Evolutionary conservation across 2,329 filamentous ascomycete species (phyloP).

Genomic region (Nothopassalora personata): DNA sequence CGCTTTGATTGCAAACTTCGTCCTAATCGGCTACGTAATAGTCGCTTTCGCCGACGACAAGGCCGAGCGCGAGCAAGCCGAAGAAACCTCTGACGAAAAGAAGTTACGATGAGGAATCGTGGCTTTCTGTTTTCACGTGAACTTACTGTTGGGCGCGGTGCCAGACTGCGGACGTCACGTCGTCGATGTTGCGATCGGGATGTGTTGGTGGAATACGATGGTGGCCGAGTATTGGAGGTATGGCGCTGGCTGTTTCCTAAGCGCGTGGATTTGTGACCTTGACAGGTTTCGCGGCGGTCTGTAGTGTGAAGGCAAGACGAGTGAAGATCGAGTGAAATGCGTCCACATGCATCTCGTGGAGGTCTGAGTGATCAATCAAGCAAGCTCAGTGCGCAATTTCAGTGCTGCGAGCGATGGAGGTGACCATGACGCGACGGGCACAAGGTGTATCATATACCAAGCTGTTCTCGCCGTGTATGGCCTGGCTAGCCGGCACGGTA

Average conservation of each 20-base stretch:
- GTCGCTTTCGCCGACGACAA: conserved; percentile 87
- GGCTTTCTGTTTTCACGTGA: background rate
- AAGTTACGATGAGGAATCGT: conserved; percentile 1
- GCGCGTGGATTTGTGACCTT: too few relatives aligned
- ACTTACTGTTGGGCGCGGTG: background rate
- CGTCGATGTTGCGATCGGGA: too few relatives aligned
- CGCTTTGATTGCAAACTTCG: conserved; percentile 84
- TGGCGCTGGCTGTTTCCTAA: too few relatives aligned
- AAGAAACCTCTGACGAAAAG: conserved; percentile 44
- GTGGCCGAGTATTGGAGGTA: too few relatives aligned
- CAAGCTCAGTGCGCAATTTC: background rate
- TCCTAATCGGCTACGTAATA: conserved; percentile 83
- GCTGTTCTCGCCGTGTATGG: background rate
- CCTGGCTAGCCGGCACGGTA: background rate
- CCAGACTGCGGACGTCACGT: background rate
- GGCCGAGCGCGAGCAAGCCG: conserved; percentile 38
- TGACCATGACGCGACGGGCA: background rate
- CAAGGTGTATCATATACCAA: conserved; percentile 3
- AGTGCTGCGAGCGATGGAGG: background rate
- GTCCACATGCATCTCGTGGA: background rate
- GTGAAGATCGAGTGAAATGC: too few relatives aligned
- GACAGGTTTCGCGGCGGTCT: too few relatives aligned
- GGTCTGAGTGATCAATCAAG: background rate
- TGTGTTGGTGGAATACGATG: too few relatives aligned
- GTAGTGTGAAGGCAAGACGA: too few relatives aligned